Base-by-base conservation (phyloP, 2,329 filamentous ascomycete genomes). In the Bipolaris zeicola region DNA sequence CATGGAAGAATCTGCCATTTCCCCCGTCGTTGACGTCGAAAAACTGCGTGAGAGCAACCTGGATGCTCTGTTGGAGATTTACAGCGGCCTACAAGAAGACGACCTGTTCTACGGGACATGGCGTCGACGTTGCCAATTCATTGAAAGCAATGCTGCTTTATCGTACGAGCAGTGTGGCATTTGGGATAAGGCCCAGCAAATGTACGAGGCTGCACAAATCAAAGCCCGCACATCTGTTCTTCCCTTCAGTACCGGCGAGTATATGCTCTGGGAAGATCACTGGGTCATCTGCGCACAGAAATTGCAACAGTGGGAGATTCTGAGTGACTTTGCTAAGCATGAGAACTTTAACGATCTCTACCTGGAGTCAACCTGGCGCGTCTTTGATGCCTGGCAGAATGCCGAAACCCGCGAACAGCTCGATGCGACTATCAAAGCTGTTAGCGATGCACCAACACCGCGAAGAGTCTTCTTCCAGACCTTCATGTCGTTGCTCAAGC, bases 211-310 rank as follows among this genome's bases (percentile, higher is more conserved):
- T 53, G 95, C 96, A 0, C 96, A 99, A 76, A 92, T 99, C 75
- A 99, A 98, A 76, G 95, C 96, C 42, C 87, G 96, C 44, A 98
- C 94, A 0, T 95, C 93, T 49, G 91, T 94, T n/a, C 87, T 98
- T 59, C 94, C 95, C 0, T 98, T 97, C 76, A 96, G 94, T 1
- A 91, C 96, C 68, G 92, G 89, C 31, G 95, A 99, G 77, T 99
- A 99, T 77, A 97, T 96, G 86, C 85, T 99, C 1, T 99, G 95
- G 95, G 95, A 99, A 77, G 95, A 99, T 72, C 96, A 99, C 68
- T 99, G 95, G 95, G 89, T 99, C 39, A 84, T 97, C 47, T 99
- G 95, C 75, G 95, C 94, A 0, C 92, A 98, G 78, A 99, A 99
- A 78, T 83, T 99, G 43, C 96, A 99, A 75, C 96, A 99, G 73